Conservation (phyloP, 108 stramenopile genomes). For the Skeletonema potamos region DNA sequence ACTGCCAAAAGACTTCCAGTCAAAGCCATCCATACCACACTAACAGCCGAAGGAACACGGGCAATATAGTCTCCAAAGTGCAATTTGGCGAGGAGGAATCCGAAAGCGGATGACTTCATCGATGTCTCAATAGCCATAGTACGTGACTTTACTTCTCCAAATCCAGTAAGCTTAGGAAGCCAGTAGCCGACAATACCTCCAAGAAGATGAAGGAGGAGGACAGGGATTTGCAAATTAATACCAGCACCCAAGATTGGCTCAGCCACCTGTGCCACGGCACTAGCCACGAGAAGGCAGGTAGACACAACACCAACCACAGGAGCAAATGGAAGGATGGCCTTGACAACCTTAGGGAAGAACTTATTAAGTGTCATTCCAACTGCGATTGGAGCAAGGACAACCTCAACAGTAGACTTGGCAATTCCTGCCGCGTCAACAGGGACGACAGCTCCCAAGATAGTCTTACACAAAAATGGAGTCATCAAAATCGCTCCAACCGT, state of each 20-base stretch:
- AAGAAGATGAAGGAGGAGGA: constrained; percentile 91
- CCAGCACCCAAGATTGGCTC: constrained; percentile 87
- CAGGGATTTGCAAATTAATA: constrained; percentile 82
- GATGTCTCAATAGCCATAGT: constrained; percentile 99
- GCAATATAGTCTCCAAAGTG: constrained; percentile 94
- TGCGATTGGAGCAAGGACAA: constrained; percentile 95
- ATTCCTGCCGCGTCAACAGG: constrained; percentile 96
- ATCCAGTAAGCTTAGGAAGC: constrained; percentile 82
- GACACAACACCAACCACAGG: constrained; percentile 95
- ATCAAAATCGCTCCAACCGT: constrained; percentile 97
- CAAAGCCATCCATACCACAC: constrained; percentile 98
- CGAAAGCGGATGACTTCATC: constrained; percentile 98
- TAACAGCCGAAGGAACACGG: constrained; percentile 95
- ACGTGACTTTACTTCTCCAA: constrained; percentile 88
- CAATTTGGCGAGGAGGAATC: constrained; percentile 96
- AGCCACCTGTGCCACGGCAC: constrained; percentile 93
- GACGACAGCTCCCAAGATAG: constrained; percentile 91
- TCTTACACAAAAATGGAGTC: constrained; percentile 96
- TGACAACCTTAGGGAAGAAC: constrained; percentile 89
- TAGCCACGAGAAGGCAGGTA: constrained; percentile 95
- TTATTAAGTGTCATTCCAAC: constrained; percentile 94
- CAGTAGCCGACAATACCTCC: constrained; percentile 92
- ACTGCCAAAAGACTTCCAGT: constrained; percentile 92
- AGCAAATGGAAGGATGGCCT: constrained; percentile 89
- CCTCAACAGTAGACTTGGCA: constrained; percentile 93